Evolutionary conservation across 148 eudicot genomes (phyloP).

Genomic region (Dysphania ambrosioides): DNA sequence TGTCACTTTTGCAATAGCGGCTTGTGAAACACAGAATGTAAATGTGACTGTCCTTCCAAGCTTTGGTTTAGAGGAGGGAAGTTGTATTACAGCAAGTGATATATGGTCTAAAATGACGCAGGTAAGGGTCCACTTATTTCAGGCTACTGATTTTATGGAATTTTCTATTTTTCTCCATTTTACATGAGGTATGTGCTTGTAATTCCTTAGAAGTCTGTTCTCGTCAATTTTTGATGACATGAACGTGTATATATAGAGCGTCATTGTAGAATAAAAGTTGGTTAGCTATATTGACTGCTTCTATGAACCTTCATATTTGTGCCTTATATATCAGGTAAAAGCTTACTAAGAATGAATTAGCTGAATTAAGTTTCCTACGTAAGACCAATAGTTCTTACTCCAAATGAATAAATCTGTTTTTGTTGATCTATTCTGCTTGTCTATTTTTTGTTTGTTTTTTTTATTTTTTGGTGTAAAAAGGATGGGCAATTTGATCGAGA

Average conservation of each 20-base stretch:
- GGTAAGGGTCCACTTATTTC: slow-evolving; percentile 35
- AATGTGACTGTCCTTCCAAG: slow-evolving; percentile 86
- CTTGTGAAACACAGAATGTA: slow-evolving; percentile 95
- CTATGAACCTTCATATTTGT: not conserved
- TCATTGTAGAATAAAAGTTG: not conserved
- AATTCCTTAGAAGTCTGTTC: not conserved
- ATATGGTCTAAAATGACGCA: slow-evolving; percentile 88
- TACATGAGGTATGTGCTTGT: not conserved
- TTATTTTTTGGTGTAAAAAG: slow-evolving; percentile 33
- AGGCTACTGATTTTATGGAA: slow-evolving; percentile 4
- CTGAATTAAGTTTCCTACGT: not conserved
- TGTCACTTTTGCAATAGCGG: slow-evolving; percentile 90
- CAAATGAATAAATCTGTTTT: not conserved
- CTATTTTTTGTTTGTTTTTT: not conserved
- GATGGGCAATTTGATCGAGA: slow-evolving; percentile 90
- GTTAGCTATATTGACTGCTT: not conserved
- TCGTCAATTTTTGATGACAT: not conserved
- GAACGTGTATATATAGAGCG: not conserved
- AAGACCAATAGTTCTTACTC: not conserved
- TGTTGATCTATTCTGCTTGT: not conserved
- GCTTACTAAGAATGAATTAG: not conserved
- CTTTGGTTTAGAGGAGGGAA: slow-evolving; percentile 82
- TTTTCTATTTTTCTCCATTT: not conserved
- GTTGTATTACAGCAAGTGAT: slow-evolving; percentile 79
- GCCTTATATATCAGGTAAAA: not conserved